Evolutionary conservation across 192 early-diverging fungal genomes (phyloP).

Genomic region (Gryganskiella cystojenkinii): DNA sequence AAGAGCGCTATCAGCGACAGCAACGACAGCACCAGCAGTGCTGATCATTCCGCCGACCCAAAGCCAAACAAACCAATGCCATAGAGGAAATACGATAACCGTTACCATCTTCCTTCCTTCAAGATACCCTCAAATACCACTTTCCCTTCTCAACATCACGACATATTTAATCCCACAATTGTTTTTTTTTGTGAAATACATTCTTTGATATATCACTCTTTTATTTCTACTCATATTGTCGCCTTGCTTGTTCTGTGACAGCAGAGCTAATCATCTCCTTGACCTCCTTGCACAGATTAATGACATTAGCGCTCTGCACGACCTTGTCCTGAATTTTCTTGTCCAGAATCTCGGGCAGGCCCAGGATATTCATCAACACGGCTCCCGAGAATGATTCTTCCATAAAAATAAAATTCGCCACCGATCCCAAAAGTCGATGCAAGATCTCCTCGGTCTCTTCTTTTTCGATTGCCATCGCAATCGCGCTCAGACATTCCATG

Average conservation of each 20-base stretch:
- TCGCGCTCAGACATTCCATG: conserved; percentile 72
- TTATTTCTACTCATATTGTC: not conserved
- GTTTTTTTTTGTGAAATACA: no score
- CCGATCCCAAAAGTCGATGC: conserved; percentile 31
- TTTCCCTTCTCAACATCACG: no score
- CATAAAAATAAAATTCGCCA: conserved; percentile 48
- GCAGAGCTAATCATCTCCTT: conserved; percentile 47
- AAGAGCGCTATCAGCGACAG: no score
- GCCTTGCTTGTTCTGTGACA: conserved; percentile 18
- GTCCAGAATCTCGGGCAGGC: conserved; percentile 20
- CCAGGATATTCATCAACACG: conserved; percentile 37
- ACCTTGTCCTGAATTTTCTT: conserved; percentile 20
- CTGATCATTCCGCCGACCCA: no score
- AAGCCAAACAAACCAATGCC: no score
- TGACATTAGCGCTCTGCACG: conserved; percentile 20
- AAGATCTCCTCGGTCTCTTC: conserved; percentile 68
- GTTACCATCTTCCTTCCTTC: no score
- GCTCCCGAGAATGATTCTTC: conserved; percentile 30
- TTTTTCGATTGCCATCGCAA: conserved; percentile 67
- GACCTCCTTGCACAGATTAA: conserved; percentile 34
- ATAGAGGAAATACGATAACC: no score
- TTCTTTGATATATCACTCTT: not conserved
- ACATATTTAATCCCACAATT: no score
- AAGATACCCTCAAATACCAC: no score
- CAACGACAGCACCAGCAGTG: no score